Conservation (phyloP, 2,329 filamentous ascomycete genomes). For the Drechslerella stenobrocha region DNA sequence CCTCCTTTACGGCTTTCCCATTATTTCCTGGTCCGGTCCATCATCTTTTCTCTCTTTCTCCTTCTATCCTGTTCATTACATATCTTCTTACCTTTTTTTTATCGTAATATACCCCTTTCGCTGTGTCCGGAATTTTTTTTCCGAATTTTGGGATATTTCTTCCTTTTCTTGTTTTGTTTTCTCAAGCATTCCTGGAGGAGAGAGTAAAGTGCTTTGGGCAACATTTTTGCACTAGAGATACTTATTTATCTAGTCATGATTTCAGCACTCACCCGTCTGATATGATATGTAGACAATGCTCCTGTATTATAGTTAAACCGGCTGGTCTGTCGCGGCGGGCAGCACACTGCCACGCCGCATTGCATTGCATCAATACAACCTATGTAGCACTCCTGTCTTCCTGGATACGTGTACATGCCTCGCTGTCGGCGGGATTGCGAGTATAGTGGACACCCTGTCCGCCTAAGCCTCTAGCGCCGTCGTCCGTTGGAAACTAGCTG, state of each 20-base stretch:
- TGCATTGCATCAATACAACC: slow-evolving; percentile 1
- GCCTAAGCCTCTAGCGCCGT: background rate
- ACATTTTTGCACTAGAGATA: slow-evolving; percentile 2
- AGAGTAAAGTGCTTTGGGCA: background rate
- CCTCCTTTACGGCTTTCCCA: background rate
- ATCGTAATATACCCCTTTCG: slow-evolving; percentile 8
- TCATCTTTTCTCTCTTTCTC: slow-evolving; percentile 8
- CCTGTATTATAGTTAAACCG: slow-evolving; percentile 1
- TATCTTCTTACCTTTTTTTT: slow-evolving; percentile 10
- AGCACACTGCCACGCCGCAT: background rate
- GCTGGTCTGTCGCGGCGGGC: background rate
- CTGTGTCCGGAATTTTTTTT: slow-evolving; percentile 2
- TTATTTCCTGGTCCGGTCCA: slow-evolving; percentile 7
- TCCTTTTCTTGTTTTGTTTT: background rate
- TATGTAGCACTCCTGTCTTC: background rate
- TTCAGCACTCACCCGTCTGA: background rate
- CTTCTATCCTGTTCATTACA: slow-evolving; percentile 6
- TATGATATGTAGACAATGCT: slow-evolving; percentile 4
- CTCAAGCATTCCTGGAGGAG: background rate
- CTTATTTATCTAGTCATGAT: slow-evolving; percentile 1
- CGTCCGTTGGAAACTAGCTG: too few species aligned
- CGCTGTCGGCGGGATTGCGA: too few species aligned
- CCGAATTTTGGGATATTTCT: background rate
- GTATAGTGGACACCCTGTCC: background rate
- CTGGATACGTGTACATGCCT: background rate